A percentile compares a stretch with the other conserved stretches of the same genome.
These are phyloP conservation scores for Diplotaxis tenuifolia DNA, from an alignment of 345 rosid genomes.

Conservation along the genomic window DNA sequence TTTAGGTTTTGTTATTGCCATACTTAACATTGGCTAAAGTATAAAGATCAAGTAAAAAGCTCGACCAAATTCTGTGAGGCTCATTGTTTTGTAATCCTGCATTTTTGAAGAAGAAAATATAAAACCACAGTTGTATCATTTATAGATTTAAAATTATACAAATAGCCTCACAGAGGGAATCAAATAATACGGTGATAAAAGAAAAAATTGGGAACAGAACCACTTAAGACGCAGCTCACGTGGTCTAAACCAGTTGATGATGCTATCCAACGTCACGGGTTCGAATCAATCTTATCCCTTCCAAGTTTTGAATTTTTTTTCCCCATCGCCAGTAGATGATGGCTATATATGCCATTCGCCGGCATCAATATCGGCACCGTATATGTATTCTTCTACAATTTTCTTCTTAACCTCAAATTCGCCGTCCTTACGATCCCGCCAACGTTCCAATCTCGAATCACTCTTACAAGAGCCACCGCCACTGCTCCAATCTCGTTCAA, in stretches of 20 bases:
- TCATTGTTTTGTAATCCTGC: not conserved
- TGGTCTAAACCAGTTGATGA: slow-evolving; percentile 1
- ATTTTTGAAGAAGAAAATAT: not conserved
- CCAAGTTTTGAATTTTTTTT: not conserved
- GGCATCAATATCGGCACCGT: not conserved
- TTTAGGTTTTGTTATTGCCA: not conserved
- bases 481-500: not conserved
- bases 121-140: not conserved
- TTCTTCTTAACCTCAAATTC: slow-evolving; percentile 4
- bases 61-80: not conserved
- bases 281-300: slow-evolving; percentile 8
- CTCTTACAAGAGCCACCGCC: not conserved
- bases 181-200: not conserved
- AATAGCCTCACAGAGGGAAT: not conserved
- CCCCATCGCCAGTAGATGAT: not conserved
- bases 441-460: not conserved
- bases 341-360: slow-evolving; percentile 14
- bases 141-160: not conserved
- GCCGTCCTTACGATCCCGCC: not conserved
- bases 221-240: not conserved
- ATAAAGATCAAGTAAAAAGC: not conserved
- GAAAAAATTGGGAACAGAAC: accelerated
- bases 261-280: not conserved
- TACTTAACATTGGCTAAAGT: not conserved
- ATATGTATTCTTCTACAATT: not conserved